A percentile compares a stretch with the other conserved stretches of the same genome.
Conservation (phyloP, 352 stramenopile genomes). For the Pythium volutum region DNA sequence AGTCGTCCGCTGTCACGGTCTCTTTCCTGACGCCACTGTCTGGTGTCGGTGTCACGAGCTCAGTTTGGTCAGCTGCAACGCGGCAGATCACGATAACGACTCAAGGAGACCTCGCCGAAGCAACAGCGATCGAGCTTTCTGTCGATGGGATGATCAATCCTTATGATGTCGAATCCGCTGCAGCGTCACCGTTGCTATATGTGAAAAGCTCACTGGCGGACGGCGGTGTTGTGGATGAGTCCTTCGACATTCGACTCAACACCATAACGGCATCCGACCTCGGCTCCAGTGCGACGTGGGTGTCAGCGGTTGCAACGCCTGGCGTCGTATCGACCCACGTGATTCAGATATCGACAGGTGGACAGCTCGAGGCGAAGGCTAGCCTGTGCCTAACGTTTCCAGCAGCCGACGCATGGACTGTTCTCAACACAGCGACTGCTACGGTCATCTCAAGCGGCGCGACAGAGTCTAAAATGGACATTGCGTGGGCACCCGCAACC, state of each 20-base stretch:
- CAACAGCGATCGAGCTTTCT: slow-evolving; percentile 32
- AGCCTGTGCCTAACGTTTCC: slow-evolving; percentile 37
- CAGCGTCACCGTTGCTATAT: slow-evolving; percentile 7
- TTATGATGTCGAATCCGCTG: slow-evolving; percentile 28
- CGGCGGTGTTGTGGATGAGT: slow-evolving; percentile 45
- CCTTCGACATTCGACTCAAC: slow-evolving; percentile 39
- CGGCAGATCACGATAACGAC: slow-evolving; percentile 38
- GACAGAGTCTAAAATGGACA: not conserved
- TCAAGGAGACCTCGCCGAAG: slow-evolving; percentile 36
- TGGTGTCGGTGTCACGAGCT: slow-evolving; percentile 32
- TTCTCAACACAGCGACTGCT: slow-evolving; percentile 31
- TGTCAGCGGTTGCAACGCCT: slow-evolving; percentile 39
- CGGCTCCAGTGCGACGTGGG: slow-evolving; percentile 28
- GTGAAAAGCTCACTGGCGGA: slow-evolving; percentile 43
- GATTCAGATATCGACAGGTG: slow-evolving; percentile 37
- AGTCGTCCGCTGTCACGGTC: slow-evolving; percentile 9
- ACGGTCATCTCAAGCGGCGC: slow-evolving; percentile 12
- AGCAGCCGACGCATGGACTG: slow-evolving; percentile 30
- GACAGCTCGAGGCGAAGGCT: slow-evolving; percentile 36
- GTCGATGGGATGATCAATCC: slow-evolving; percentile 56
- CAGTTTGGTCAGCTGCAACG: slow-evolving; percentile 28
- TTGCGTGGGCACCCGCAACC: slow-evolving; percentile 2
- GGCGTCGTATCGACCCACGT: slow-evolving; percentile 46
- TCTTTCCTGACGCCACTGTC: slow-evolving; percentile 33
- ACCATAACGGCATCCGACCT: slow-evolving; percentile 35